These are phyloP conservation scores for Fusarium kyushuense DNA, from an alignment of 2,329 filamentous ascomycete species.

Conservation along the genomic window DNA sequence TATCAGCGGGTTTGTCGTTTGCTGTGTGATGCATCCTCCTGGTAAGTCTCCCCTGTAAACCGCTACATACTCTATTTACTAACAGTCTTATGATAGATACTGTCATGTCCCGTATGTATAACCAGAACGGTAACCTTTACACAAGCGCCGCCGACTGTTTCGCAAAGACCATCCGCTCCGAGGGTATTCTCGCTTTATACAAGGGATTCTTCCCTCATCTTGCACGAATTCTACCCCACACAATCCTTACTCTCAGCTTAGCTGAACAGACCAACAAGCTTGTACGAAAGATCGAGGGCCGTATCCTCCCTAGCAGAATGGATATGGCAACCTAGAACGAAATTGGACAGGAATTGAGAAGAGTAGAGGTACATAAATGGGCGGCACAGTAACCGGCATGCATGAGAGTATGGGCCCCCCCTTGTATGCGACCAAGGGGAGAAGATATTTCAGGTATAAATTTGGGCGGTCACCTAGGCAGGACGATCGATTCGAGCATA, in stretches of 20 bases:
- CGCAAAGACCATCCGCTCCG: conserved; percentile 88
- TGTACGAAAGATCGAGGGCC: conserved; percentile 80
- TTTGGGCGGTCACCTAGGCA: conserved; percentile 29
- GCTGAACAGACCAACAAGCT: conserved; percentile 98
- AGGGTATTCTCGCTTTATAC: conserved; percentile 93
- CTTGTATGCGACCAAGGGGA: conserved; percentile 32
- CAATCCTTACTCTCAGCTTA: conserved; percentile 89
- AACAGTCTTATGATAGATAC: conserved; percentile 70
- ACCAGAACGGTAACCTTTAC: conserved; percentile 98
- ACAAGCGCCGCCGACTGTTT: conserved; percentile 92
- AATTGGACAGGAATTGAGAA: neutral
- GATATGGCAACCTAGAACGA: conserved; percentile 44
- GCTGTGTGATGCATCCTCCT: conserved; percentile 97
- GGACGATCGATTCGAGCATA: conserved; percentile 36
- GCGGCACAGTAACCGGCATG: neutral
- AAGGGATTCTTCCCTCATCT: conserved; percentile 98
- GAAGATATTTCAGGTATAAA: conserved; percentile 18
- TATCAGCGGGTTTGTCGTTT: conserved; percentile 93
- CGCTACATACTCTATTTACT: conserved; percentile 2
- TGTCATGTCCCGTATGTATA: conserved; percentile 98
- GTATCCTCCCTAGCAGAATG: conserved; percentile 59
- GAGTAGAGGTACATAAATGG: conserved; percentile 1
- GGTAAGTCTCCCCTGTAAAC: conserved; percentile 62
- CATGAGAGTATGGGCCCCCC: conserved; percentile 23
- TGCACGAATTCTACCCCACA: conserved; percentile 93